Conservation (phyloP, 2,329 filamentous ascomycete genomes). For the Fusarium sp. region DNA sequence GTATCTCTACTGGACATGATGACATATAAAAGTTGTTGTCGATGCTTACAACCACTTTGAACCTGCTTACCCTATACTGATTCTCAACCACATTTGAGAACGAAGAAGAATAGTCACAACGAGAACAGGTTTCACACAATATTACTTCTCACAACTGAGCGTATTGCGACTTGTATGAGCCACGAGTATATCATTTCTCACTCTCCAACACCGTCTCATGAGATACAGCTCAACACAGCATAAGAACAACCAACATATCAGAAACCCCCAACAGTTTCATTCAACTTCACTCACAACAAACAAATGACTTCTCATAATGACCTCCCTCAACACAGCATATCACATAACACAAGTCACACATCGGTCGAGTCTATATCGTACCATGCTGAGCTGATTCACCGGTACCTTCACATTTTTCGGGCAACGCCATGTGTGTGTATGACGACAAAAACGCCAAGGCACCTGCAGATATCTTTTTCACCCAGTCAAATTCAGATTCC, state of each 20-base stretch:
- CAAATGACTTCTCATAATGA: conserved; percentile 4
- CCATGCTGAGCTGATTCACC: conserved; percentile 8
- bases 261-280: not conserved
- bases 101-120: not conserved
- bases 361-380: conserved; percentile 19
- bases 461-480: conserved; percentile 5
- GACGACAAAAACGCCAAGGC: conserved; percentile 3
- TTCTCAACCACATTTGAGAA: no score
- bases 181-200: not conserved
- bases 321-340: conserved; percentile 2
- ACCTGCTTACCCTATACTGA: not conserved
- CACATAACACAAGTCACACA: conserved; percentile 5
- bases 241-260: not conserved
- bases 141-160: not conserved
- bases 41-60: not conserved
- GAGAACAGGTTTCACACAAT: not conserved
- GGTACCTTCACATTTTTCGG: not conserved
- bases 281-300: not conserved
- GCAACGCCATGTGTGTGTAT: conserved; percentile 15
- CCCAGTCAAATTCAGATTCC: not conserved
- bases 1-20: no score
- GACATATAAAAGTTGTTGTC: not conserved
- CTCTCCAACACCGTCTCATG: not conserved
- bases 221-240: not conserved
- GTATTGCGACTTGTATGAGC: no score